Percentiles rank a stretch among this genome's conserved stretches.
Conservation (phyloP, 768 basidiomycete genomes). For the Agrocybe chaxingu region DNA sequence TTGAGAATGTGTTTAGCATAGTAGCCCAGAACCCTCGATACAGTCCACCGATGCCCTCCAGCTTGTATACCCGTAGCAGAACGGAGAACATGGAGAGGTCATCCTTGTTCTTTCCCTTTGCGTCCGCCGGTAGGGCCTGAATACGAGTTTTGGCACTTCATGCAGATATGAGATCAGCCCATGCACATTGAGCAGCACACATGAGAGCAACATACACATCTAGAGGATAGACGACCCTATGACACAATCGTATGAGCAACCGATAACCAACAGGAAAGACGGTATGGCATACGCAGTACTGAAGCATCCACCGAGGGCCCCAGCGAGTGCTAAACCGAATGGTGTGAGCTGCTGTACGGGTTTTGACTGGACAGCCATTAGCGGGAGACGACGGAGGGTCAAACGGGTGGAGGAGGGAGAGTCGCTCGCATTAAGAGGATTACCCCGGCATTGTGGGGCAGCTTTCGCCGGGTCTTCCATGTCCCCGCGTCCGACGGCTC, state of each 20-base stretch:
- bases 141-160: constrained; percentile 90
- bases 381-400: constrained; percentile 7
- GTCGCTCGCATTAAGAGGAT: constrained; percentile 7
- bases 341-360: constrained; percentile 75
- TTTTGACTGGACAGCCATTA: constrained; percentile 53
- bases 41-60: constrained; percentile 79
- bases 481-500: too few relatives aligned
- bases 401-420: constrained; percentile 16
- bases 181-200: background rate
- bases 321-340: constrained; percentile 85
- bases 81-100: constrained; percentile 61
- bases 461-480: too few relatives aligned
- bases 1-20: constrained; percentile 98
- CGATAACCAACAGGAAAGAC: constrained; percentile 3
- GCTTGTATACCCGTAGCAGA: constrained; percentile 66
- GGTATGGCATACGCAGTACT: constrained; percentile 75
- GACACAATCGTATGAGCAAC: constrained; percentile 7
- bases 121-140: constrained; percentile 63
- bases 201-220: constrained; percentile 68
- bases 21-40: constrained; percentile 94
- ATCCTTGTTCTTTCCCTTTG: constrained; percentile 50
- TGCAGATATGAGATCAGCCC: constrained; percentile 2
- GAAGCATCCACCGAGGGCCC: constrained; percentile 91
- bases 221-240: constrained; percentile 88
- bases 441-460: constrained; percentile 16